Conservation (phyloP, 139 green algal genomes). For the Ostreobium quekettii region DNA sequence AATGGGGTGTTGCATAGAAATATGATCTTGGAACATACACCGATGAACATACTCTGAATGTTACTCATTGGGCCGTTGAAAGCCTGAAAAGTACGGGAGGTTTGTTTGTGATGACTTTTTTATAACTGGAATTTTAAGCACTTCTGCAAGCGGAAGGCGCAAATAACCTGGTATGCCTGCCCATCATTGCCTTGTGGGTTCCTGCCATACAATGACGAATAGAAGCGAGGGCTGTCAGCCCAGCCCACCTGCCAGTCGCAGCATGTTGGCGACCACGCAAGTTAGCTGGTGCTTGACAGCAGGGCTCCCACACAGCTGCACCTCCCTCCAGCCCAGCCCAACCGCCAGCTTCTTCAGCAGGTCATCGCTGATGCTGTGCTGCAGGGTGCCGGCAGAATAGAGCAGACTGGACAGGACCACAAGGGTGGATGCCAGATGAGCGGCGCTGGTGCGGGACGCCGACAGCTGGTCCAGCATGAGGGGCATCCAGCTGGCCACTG, state of each 20-base stretch:
- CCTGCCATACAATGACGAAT: too few species aligned
- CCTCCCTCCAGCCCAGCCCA: conserved; percentile 21
- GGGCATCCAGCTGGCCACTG: conserved; percentile 41
- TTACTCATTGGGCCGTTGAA: too few species aligned
- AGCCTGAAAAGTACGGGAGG: too few species aligned
- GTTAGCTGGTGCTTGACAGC: background rate
- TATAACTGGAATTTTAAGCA: too few species aligned
- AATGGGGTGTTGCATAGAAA: too few species aligned
- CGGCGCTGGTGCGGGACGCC: background rate
- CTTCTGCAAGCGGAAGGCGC: too few species aligned
- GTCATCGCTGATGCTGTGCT: conserved; percentile 13
- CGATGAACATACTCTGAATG: too few species aligned
- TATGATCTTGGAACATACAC: too few species aligned
- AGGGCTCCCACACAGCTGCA: background rate
- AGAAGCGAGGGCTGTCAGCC: too few species aligned
- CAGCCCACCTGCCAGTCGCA: background rate
- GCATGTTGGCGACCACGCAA: background rate
- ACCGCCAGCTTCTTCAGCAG: conserved; percentile 24
- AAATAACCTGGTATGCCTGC: too few species aligned
- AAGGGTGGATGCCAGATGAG: conserved; percentile 47
- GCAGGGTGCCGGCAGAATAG: conserved; percentile 31
- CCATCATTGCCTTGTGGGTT: too few species aligned
- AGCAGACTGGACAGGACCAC: conserved; percentile 53
- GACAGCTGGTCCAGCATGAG: conserved; percentile 38
- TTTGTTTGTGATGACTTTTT: too few species aligned